phyloP scores from a whole-genome alignment of 192 early-diverging fungal genomes.

The Entomortierella lignicola region DNA sequence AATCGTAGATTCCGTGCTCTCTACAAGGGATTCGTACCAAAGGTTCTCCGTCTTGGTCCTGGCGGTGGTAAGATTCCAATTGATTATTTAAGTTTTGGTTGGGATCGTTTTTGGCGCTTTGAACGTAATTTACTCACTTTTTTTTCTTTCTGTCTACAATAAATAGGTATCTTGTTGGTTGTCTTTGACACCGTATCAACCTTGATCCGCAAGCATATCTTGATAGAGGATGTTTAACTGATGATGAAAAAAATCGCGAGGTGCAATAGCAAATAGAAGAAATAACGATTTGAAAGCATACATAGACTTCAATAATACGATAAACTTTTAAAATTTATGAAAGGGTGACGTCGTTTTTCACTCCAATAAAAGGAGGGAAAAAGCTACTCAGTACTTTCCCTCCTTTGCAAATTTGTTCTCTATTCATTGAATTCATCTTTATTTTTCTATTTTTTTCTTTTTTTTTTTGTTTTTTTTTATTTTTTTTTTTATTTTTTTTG shows the following conservation, averaged over 20 bases:
- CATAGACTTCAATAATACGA: not conserved
- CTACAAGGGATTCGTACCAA: slow-evolving; percentile 95
- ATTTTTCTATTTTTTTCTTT: slow-evolving; percentile 11
- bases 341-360: not conserved
- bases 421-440: slow-evolving; percentile 2
- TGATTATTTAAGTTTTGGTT: not conserved
- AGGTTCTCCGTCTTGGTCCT: slow-evolving; percentile 94
- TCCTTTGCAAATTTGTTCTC: not conserved
- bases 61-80: slow-evolving; percentile 53
- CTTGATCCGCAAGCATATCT: slow-evolving; percentile 84
- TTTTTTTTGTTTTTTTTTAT: slow-evolving; percentile 2
- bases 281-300: not conserved
- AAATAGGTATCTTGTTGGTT: slow-evolving; percentile 80
- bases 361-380: not conserved
- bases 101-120: no score
- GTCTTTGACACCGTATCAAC: slow-evolving; percentile 89
- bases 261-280: not conserved
- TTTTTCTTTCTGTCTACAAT: not conserved
- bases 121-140: no score
- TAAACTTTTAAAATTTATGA: not conserved
- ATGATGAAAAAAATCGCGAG: not conserved
- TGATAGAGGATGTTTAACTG: slow-evolving; percentile 20
- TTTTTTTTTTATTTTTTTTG: slow-evolving; percentile 7
- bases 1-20: slow-evolving; percentile 72
- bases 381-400: not conserved